Percentiles rank a stretch among this genome's conserved stretches.
phyloP scores from a whole-genome alignment of 2,329 filamentous ascomycete species.

The Arthrobotrys conoides region DNA sequence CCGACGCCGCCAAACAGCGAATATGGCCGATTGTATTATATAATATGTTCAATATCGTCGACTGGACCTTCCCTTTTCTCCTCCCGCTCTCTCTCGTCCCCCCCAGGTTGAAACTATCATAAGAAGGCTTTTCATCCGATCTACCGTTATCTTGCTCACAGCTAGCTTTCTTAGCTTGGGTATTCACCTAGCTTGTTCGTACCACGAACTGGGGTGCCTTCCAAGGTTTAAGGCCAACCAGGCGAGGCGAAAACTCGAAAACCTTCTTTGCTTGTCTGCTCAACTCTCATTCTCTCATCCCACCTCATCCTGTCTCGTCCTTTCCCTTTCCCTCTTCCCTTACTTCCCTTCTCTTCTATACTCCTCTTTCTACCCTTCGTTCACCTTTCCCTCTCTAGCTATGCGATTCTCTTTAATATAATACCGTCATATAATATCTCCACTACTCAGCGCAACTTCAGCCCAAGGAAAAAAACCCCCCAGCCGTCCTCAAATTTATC shows the following conservation, averaged over 20 bases:
- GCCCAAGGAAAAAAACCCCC: conserved; percentile 8
- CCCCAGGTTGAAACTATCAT: not conserved
- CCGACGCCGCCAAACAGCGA: conserved; percentile 9
- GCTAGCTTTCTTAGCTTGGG: no score
- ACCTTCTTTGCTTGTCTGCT: conserved; percentile 34
- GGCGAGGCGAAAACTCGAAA: conserved; percentile 58
- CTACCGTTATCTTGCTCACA: not conserved
- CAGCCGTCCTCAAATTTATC: conserved; percentile 38
- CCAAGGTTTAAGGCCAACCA: conserved; percentile 41
- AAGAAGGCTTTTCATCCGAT: not conserved
- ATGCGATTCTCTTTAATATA: conserved; percentile 43
- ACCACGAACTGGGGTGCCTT: conserved; percentile 32
- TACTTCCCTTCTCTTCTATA: conserved; percentile 7
- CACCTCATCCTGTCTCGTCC: conserved; percentile 20
- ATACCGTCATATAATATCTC: conserved; percentile 10
- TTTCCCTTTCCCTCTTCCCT: conserved; percentile 1
- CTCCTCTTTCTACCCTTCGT: conserved; percentile 42
- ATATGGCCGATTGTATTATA: conserved; percentile 4
- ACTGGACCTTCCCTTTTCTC: conserved; percentile 7
- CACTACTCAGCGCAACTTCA: conserved; percentile 29
- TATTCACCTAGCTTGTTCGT: not conserved
- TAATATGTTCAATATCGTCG: conserved; percentile 1
- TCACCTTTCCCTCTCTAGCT: conserved; percentile 29
- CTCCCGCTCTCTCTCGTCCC: not conserved
- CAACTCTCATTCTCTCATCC: conserved; percentile 33